Evolutionary conservation across 2,329 filamentous ascomycete species (phyloP).

Genomic region (Cordyceps javanica): DNA sequence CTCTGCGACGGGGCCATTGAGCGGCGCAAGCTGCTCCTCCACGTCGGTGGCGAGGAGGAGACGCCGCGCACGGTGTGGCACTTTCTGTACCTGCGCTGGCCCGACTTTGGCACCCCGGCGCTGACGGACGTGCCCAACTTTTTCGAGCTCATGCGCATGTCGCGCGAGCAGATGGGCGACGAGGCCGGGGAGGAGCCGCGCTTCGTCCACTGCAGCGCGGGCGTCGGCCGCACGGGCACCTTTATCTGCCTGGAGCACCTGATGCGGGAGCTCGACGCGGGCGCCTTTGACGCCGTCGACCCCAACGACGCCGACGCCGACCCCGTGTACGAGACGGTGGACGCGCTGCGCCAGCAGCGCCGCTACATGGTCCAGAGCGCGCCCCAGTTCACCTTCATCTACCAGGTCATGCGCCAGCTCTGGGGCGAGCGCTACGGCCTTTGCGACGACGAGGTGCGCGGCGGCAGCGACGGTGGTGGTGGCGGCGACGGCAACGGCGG

Average conservation of each 20-base stretch:
- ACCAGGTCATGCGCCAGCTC: slow-evolving; percentile 71
- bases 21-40: slow-evolving; percentile 64
- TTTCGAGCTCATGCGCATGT: slow-evolving; percentile 63
- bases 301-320: slow-evolving; percentile 39
- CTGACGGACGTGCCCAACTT: slow-evolving; percentile 61
- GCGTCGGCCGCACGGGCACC: slow-evolving; percentile 88
- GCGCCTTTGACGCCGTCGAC: slow-evolving; percentile 48
- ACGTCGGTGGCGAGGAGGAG: slow-evolving; percentile 38
- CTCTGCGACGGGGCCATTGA: slow-evolving; percentile 55
- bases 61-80: slow-evolving; percentile 66
- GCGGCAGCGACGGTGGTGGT: too few relatives aligned
- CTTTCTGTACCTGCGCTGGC: slow-evolving; percentile 81
- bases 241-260: slow-evolving; percentile 96
- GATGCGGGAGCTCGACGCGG: slow-evolving; percentile 71
- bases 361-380: slow-evolving; percentile 95
- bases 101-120: slow-evolving; percentile 79
- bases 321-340: slow-evolving; percentile 71
- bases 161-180: slow-evolving; percentile 52
- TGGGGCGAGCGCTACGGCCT: slow-evolving; percentile 61
- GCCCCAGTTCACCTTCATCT: slow-evolving; percentile 78
- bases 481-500: too few relatives aligned
- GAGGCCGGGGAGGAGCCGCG: slow-evolving; percentile 52
- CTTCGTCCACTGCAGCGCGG: slow-evolving; percentile 82
- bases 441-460: slow-evolving; percentile 27
- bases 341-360: slow-evolving; percentile 75